Percentiles rank a stretch among this genome's conserved stretches.
phyloP scores from a whole-genome alignment of 1,284 basidiomycete species.

The Sutorius eximius region DNA sequence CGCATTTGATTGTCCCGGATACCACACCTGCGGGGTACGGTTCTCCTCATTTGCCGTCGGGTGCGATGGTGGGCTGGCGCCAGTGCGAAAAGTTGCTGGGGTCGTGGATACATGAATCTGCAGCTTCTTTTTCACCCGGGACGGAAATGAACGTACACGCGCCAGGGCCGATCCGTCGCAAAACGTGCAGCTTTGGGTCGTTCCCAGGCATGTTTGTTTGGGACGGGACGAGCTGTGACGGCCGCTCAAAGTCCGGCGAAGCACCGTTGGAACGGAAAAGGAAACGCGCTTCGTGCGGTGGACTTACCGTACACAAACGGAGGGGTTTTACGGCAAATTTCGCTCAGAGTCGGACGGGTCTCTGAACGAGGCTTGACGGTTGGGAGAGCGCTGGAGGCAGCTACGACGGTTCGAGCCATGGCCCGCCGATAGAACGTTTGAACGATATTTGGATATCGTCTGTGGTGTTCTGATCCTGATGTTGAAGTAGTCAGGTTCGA shows the following conservation, averaged over 20 bases:
- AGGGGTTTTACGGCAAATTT: background rate
- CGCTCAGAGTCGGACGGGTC: background rate
- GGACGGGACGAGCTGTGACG: background rate
- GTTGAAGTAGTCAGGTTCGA: background rate
- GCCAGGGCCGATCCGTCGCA: background rate
- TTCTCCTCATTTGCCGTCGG: background rate
- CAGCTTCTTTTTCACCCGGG: background rate
- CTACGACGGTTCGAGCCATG: background rate
- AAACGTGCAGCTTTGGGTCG: background rate
- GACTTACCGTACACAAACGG: too few species aligned
- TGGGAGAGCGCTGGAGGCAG: background rate
- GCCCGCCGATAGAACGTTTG: background rate
- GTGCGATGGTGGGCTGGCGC: background rate
- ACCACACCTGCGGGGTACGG: background rate
- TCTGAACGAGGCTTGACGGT: background rate
- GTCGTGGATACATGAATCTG: background rate
- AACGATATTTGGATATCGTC: background rate
- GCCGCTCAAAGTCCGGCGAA: background rate
- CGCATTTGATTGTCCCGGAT: slow-evolving; percentile 2
- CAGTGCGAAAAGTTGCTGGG: background rate
- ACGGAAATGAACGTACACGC: background rate
- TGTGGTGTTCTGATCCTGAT: background rate
- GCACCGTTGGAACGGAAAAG: background rate
- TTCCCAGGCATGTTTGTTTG: background rate
- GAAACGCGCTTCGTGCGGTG: background rate